Base-by-base conservation (phyloP, 805 yeast species). In the Komagataella pastoris region DNA sequence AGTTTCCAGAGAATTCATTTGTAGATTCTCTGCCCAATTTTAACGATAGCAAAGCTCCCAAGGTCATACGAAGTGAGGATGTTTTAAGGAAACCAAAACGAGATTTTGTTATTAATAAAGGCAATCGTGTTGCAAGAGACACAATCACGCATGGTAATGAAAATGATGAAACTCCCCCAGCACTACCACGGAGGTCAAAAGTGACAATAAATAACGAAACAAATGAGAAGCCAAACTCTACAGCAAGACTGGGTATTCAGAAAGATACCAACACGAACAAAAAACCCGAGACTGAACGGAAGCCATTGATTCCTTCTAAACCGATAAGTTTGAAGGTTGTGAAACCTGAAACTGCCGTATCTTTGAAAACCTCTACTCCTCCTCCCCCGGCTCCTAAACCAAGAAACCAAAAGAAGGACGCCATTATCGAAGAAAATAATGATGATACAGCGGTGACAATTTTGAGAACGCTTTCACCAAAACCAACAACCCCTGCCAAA, bases 51-150 rank as follows among this genome's bases (percentile, higher is more conserved):
- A 52, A 56, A 7, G 63, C 53, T 46, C 67, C 68, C 3, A 51
- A 54, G 30, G 54, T 60, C 3, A 55, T 63, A 21, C 55, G 48
- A 44, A 57, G 51, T 17, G 65, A 59, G 8, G 65, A 61, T 44
- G 44, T 60, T 3, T 50, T 59, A 53, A 54, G 54, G 24, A 51
- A 55, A 4, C 23, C 46, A 2, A n/a, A 12, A 10, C 50, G 52
- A 18, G 47, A 47, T 1, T 24, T 18, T 14, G 18, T 18, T 17
- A n/a, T 24, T 4, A 47, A 51, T 18, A 36, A 4, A 8, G 40
- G 30, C n/a, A 19, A 23, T 7, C 43, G 19, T 40, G 1, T 49
- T n/a, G 18, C 30, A 36, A 40, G 36, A 30, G 21, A 43, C 46
- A 18, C 14, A 3, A 48, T 49, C 10, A 17, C 44, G n/a, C 40